A percentile compares a stretch with the other conserved stretches of the same genome.
phyloP scores from a whole-genome alignment of 2,329 filamentous ascomycete species.

The Lachnellula cervina region DNA sequence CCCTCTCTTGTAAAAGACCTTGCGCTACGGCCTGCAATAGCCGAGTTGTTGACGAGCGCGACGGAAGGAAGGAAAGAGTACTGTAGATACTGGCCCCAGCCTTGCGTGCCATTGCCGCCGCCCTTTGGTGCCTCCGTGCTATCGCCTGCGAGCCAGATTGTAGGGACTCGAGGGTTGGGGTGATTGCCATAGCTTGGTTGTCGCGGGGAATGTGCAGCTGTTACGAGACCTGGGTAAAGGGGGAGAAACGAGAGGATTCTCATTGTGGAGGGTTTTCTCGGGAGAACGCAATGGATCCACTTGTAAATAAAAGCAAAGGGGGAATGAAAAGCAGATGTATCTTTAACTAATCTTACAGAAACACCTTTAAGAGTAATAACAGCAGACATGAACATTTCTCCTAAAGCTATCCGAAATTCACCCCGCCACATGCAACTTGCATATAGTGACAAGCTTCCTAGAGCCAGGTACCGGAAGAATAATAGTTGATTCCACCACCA shows the following conservation, averaged over 20 bases:
- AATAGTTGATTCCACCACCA: not conserved
- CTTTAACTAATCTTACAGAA: not conserved
- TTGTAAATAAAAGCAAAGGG: not conserved
- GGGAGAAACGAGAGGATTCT: not conserved
- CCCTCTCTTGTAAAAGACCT: conserved; percentile 63
- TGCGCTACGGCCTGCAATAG: conserved; percentile 59
- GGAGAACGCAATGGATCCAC: not conserved
- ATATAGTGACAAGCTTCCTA: not conserved
- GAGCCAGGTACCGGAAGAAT: not conserved
- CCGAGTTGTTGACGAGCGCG: conserved; percentile 44
- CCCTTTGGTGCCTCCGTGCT: conserved; percentile 17
- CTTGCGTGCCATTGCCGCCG: conserved; percentile 18
- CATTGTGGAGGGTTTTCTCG: not conserved
- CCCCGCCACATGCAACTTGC: not conserved
- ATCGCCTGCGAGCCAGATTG: conserved; percentile 17
- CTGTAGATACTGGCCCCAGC: conserved; percentile 25
- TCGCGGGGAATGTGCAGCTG: not conserved
- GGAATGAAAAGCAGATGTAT: not conserved
- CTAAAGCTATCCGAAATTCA: not conserved
- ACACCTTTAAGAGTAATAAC: not conserved
- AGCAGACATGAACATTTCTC: not conserved
- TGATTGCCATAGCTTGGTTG: not conserved
- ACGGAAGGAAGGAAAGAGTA: conserved; percentile 11
- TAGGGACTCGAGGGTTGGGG: not conserved
- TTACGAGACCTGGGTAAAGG: not conserved